Evolutionary conservation across 371 early-diverging fungal species (phyloP), one percentile per base, ranked within the genome.

Genomic region (Mucor sp.): DNA sequence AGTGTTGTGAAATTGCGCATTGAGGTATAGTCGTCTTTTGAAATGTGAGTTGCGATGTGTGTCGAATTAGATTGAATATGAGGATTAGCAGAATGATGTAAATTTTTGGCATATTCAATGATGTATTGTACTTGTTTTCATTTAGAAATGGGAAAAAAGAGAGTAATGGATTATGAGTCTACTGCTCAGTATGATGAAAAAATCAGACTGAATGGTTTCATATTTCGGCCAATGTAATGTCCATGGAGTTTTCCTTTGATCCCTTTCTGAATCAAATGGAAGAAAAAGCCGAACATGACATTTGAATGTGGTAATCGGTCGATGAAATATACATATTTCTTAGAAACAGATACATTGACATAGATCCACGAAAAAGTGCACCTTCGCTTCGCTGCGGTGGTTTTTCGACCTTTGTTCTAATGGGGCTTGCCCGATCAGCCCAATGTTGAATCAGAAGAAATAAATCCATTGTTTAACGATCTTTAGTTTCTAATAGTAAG

Each of bases 1-100:
- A 65, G 44, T 65, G n/a, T 17, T 43, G 33, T 19, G 58, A 58
- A 17, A 25, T 11, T 19, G 58, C 21, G 32, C 65, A 65, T 21
- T 7, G 15, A 23, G 65, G 65, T n/a, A 58, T 35, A 14, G 41
- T 47, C 12, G 44, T 32, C 15, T 21, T 58, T 58, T 58, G 65
- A 58, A 65, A 65, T 17, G 47, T 35, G 5, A 41, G 12, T 21
- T 60, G 55, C 15, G 25, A 27, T 25, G 55, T 14, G 11, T 25
- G 28, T 55, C 25, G 55, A 47, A 47, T 21, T n/a, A 21, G 11
- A 19, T 47, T 47, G n/a, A 47, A 19, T 55, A 55, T 28, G 21
- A 55, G 27, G 12, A 55, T 0, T 27, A 27, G 3, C 15, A 55
- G 28, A 28, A 28, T 28, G 3, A 55, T 15, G 55, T 27, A 25